Conservation (phyloP, 495 filamentous ascomycete genomes). For the Cercophora samala region DNA sequence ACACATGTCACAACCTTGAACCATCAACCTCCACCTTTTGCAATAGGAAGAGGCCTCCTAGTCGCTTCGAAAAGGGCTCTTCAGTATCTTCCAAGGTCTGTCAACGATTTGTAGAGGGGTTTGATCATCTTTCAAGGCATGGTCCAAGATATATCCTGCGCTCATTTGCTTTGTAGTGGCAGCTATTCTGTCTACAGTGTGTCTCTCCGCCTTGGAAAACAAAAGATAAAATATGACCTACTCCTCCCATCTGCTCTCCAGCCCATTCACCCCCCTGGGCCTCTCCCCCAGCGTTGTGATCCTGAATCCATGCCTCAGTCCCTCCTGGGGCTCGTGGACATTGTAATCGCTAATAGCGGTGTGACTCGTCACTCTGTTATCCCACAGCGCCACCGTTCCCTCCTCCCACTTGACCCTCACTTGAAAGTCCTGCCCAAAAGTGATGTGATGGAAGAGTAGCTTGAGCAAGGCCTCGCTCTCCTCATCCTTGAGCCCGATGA, state of each 20-base stretch:
- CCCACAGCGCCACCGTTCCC: conserved; percentile 71
- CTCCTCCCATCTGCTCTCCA: conserved; percentile 39
- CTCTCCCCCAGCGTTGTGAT: conserved; percentile 46
- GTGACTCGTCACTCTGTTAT: conserved; percentile 62
- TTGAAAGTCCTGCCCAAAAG: conserved; percentile 58
- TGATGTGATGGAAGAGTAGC: conserved; percentile 58
- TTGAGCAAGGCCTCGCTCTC: conserved; percentile 66
- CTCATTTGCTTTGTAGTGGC: too few relatives aligned
- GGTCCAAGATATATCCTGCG: too few relatives aligned
- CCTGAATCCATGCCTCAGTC: conserved; percentile 46
- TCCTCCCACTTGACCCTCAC: conserved; percentile 69
- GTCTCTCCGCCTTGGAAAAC: too few relatives aligned
- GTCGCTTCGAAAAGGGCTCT: too few relatives aligned
- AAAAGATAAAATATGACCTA: background rate
- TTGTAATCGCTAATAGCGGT: conserved; percentile 55
- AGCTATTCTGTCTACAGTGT: too few relatives aligned
- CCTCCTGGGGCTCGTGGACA: conserved; percentile 44
- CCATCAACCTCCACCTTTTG: too few relatives aligned
- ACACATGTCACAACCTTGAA: too few relatives aligned
- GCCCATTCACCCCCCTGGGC: conserved; percentile 43
- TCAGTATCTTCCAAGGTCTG: too few relatives aligned
- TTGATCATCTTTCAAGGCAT: too few relatives aligned
- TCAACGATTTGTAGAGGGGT: too few relatives aligned
- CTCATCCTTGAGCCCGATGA: conserved; percentile 66
- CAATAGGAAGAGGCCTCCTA: too few relatives aligned